Conservation (phyloP, 2,329 filamentous ascomycete species). For the Xylaria sp. region DNA sequence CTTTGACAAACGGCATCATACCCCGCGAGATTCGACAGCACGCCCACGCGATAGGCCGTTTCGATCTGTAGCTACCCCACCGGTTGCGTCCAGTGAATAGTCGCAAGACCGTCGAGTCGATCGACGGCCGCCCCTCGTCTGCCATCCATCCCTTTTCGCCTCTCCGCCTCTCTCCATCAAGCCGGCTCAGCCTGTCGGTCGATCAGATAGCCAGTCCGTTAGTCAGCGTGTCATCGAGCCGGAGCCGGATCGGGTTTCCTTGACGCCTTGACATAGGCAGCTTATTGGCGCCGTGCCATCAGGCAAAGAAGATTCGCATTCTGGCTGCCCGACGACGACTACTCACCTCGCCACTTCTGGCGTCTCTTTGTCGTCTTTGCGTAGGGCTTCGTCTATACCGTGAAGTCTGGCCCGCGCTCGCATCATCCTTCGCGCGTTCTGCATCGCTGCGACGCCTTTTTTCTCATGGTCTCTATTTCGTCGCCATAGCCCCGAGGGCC, state of each 20-base stretch:
- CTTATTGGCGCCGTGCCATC: neutral
- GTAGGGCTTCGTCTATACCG: neutral
- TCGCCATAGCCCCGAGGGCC: slow-evolving; percentile 16
- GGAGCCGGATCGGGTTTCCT: slow-evolving; percentile 6
- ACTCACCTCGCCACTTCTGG: neutral
- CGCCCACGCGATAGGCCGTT: no score
- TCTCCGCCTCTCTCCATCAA: neutral
- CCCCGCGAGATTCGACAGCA: no score
- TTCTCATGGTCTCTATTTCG: slow-evolving; percentile 17
- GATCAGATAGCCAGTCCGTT: neutral
- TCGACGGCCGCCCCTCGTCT: neutral
- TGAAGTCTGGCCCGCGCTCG: neutral
- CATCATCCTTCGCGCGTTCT: slow-evolving; percentile 1
- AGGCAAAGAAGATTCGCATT: neutral
- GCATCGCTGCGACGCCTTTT: slow-evolving; percentile 2
- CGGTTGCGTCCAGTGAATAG: neutral
- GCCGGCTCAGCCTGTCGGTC: neutral
- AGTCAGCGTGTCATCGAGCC: neutral
- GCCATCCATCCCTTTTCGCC: neutral
- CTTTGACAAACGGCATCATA: neutral
- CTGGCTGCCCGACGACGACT: neutral
- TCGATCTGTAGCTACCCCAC: neutral
- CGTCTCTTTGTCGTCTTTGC: neutral
- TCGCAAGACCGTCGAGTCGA: neutral
- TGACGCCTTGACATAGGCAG: neutral